Evolutionary conservation across 2,329 filamentous ascomycete species (phyloP).

Genomic region (Penicillium sp.): DNA sequence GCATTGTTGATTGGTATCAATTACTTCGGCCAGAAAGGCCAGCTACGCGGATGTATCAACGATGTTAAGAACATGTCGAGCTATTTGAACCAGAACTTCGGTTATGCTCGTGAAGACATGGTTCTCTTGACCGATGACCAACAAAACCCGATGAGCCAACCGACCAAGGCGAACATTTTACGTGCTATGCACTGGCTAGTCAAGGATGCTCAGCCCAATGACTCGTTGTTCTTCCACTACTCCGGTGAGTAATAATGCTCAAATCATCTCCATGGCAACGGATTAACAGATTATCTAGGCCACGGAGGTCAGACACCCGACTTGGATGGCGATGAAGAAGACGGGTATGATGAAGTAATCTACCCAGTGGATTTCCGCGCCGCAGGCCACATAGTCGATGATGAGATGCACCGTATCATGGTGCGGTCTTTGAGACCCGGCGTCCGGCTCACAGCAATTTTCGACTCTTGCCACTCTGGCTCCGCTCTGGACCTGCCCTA

Average conservation of each 20-base stretch:
- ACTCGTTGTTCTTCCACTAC: slow-evolving; percentile 97
- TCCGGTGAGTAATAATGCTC: slow-evolving; percentile 61
- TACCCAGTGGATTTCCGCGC: slow-evolving; percentile 72
- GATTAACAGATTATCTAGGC: slow-evolving; percentile 45
- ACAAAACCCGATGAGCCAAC: slow-evolving; percentile 95
- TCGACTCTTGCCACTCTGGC: slow-evolving; percentile 67
- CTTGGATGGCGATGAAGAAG: slow-evolving; percentile 71
- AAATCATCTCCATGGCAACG: background rate
- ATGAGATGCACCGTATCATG: slow-evolving; percentile 74
- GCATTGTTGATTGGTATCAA: slow-evolving; percentile 93
- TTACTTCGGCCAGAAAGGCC: slow-evolving; percentile 89
- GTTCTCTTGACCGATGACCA: slow-evolving; percentile 94
- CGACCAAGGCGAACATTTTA: slow-evolving; percentile 91
- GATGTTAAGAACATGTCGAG: slow-evolving; percentile 96
- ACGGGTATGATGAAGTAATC: slow-evolving; percentile 75
- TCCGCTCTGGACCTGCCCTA: slow-evolving; percentile 66
- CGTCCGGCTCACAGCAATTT: slow-evolving; percentile 71
- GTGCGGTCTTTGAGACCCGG: slow-evolving; percentile 76
- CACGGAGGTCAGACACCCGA: slow-evolving; percentile 76
- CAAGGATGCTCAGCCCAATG: slow-evolving; percentile 86
- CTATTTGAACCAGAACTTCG: slow-evolving; percentile 84
- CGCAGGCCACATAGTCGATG: slow-evolving; percentile 73
- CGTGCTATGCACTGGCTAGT: slow-evolving; percentile 98
- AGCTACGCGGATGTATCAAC: slow-evolving; percentile 92
- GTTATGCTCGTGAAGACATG: slow-evolving; percentile 95